A percentile compares a stretch with the other conserved stretches of the same genome.
Conservation (phyloP, 1,139 yeast genomes). For the Debaryomyces singareniensis region DNA sequence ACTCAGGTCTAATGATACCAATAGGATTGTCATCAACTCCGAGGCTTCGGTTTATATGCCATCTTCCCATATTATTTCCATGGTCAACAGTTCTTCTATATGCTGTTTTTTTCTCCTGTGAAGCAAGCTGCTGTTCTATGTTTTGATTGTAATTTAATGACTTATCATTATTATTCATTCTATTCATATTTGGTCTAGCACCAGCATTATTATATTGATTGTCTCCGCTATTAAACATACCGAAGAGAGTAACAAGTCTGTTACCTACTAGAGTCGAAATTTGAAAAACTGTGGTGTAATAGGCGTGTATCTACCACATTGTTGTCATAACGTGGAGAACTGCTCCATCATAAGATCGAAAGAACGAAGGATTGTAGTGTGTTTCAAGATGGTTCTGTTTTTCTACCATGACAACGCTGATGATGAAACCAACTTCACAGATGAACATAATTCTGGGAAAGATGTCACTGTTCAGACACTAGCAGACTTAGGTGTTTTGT, state of each 20-base stretch:
- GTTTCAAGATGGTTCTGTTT: conserved; percentile 36
- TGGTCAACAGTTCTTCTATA: conserved; percentile 85
- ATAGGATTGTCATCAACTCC: conserved; percentile 44
- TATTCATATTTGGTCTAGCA: conserved; percentile 4
- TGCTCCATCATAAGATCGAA: too few species aligned
- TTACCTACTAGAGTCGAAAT: too few species aligned
- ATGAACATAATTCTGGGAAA: conserved; percentile 66
- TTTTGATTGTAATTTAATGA: conserved; percentile 25
- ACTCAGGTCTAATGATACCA: conserved; percentile 69
- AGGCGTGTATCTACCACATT: too few species aligned
- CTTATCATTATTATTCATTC: conserved; percentile 9
- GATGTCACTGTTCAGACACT: conserved; percentile 47
- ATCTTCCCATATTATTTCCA: conserved; percentile 75
- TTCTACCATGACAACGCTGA: conserved; percentile 70
- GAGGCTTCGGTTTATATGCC: conserved; percentile 55
- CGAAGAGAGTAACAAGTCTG: too few species aligned
- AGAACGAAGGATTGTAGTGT: too few species aligned
- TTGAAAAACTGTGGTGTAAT: too few species aligned
- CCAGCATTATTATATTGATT: too few species aligned
- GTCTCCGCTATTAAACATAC: too few species aligned
- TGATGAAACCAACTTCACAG: conserved; percentile 58
- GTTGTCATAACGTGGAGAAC: too few species aligned
- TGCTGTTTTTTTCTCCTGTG: conserved; percentile 46
- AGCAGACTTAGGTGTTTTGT: conserved; percentile 61
- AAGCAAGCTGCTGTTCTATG: conserved; percentile 39